phyloP scores from a whole-genome alignment of 2,329 filamentous ascomycete genomes.

The Celoporthe dispersa region DNA sequence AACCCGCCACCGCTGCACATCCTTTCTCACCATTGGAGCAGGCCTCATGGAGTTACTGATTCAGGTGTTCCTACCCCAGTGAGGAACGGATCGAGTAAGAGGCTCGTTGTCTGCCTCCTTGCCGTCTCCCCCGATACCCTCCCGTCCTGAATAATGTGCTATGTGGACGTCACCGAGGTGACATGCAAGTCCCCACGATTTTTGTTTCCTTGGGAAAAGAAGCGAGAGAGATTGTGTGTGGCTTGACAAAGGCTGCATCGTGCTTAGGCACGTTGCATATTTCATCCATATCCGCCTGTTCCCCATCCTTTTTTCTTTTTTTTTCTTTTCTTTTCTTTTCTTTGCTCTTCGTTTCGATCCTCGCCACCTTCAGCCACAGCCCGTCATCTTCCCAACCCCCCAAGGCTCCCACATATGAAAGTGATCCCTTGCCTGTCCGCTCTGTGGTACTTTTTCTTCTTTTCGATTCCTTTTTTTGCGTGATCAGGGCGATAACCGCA shows the following conservation, averaged over 20 bases:
- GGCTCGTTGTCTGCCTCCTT: background rate
- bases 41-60: background rate
- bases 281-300: background rate
- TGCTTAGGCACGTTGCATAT: conserved; percentile 5
- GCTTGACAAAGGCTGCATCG: background rate
- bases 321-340: too few relatives aligned
- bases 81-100: background rate
- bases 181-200: background rate
- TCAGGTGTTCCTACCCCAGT: background rate
- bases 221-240: background rate
- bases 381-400: background rate
- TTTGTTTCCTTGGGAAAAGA: background rate
- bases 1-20: background rate
- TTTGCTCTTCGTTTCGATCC: background rate
- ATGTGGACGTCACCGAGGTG: background rate
- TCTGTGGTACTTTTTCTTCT: background rate
- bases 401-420: background rate
- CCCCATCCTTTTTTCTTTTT: background rate
- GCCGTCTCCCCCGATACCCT: too few relatives aligned
- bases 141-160: background rate
- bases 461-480: background rate
- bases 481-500: conserved; percentile 1
- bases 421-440: background rate
- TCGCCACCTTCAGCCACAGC: background rate
- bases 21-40: background rate